These are phyloP conservation scores for Rhizopogon hawkerae DNA, from an alignment of 1,284 basidiomycete genomes.

Conservation along the genomic window DNA sequence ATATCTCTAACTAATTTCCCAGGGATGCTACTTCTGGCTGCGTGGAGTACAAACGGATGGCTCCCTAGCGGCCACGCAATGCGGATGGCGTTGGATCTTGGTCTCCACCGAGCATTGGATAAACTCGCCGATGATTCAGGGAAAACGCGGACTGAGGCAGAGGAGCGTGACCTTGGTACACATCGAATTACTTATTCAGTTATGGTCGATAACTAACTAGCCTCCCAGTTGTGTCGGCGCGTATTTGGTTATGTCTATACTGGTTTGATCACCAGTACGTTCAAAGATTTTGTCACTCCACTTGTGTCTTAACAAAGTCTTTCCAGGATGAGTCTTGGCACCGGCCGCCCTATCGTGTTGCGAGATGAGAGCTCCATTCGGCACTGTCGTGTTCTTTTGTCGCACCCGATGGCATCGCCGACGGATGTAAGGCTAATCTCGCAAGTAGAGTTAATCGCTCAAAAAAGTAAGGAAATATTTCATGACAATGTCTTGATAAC, in stretches of 20 bases:
- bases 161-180: constrained; percentile 79
- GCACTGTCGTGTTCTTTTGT: constrained; percentile 72
- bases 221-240: constrained; percentile 71
- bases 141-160: constrained; percentile 66
- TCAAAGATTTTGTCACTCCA: constrained; percentile 3
- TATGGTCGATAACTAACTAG: constrained; percentile 9
- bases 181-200: constrained; percentile 8
- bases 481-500: constrained; percentile 14
- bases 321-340: constrained; percentile 78
- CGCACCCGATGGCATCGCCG: constrained; percentile 77
- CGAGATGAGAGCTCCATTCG: constrained; percentile 82
- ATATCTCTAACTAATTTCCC: constrained; percentile 7
- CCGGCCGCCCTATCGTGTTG: constrained; percentile 81
- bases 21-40: constrained; percentile 86
- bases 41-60: constrained; percentile 94
- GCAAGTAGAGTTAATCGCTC: constrained; percentile 82
- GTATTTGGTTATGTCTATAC: constrained; percentile 91
- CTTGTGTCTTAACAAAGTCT: constrained; percentile 15
- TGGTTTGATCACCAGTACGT: constrained; percentile 87
- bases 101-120: constrained; percentile 82
- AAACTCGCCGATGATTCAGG: constrained; percentile 73
- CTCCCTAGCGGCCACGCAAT: constrained; percentile 87
- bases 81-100: constrained; percentile 90
- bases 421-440: constrained; percentile 86
- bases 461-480: constrained; percentile 56